A percentile compares a stretch with the other conserved stretches of the same genome.
These are phyloP conservation scores for Barnettozyma hawaiiensis DNA, from an alignment of 1,139 yeast genomes.

Conservation along the genomic window DNA sequence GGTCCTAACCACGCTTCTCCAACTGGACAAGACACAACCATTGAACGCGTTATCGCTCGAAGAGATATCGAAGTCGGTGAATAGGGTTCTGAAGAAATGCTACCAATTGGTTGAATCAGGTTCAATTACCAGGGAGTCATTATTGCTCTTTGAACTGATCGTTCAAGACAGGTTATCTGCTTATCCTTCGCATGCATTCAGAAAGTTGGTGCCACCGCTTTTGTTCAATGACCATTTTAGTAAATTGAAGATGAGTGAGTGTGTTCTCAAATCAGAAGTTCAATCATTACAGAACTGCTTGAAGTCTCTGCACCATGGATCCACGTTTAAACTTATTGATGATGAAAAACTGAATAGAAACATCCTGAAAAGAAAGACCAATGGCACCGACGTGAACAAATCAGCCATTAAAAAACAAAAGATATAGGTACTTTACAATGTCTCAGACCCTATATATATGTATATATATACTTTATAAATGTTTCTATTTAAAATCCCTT, in stretches of 20 bases:
- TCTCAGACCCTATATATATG: not conserved
- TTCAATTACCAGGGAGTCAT: slow-evolving; percentile 26
- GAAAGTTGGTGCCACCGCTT: slow-evolving; percentile 18
- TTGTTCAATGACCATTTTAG: slow-evolving; percentile 16
- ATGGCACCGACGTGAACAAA: slow-evolving; percentile 19
- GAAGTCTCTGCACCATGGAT: slow-evolving; percentile 30
- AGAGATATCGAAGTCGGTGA: slow-evolving; percentile 33
- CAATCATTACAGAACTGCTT: slow-evolving; percentile 41
- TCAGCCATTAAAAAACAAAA: slow-evolving; percentile 17
- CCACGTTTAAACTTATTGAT: slow-evolving; percentile 37
- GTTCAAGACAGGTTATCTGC: slow-evolving; percentile 26
- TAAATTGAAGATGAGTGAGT: slow-evolving; percentile 41
- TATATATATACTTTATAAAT: not conserved
- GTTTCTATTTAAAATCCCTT: not conserved
- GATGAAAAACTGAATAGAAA: slow-evolving; percentile 56
- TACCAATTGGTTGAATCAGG: slow-evolving; percentile 29
- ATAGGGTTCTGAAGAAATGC: slow-evolving; percentile 29
- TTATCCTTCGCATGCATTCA: slow-evolving; percentile 29
- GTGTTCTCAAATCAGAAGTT: slow-evolving; percentile 51
- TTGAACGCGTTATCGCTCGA: slow-evolving; percentile 16
- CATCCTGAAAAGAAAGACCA: slow-evolving; percentile 46
- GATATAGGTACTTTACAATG: slow-evolving; percentile 3
- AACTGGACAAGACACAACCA: slow-evolving; percentile 39
- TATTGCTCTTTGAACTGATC: slow-evolving; percentile 24
- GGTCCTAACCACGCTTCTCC: slow-evolving; percentile 39